Evolutionary conservation across 2,329 filamentous ascomycete genomes (phyloP).

Genomic region (Cladosporium colombiae): DNA sequence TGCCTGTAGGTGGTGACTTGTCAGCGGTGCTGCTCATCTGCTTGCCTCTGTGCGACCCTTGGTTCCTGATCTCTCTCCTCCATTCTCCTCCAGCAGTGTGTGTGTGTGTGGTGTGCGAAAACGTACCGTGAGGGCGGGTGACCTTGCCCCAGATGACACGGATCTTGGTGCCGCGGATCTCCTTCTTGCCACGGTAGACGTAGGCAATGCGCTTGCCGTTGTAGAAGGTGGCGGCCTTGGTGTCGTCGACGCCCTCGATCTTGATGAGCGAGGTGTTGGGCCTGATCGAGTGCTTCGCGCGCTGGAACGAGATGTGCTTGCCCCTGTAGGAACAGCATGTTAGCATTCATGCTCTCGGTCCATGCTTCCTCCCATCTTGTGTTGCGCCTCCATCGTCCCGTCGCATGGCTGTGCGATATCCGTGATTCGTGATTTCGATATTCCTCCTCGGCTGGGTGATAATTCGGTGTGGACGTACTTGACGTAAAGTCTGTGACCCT

Average conservation of each 20-base stretch:
- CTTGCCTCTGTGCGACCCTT: conserved; percentile 13
- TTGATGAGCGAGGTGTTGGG: conserved; percentile 83
- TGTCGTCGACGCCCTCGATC: conserved; percentile 96
- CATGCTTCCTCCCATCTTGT: not conserved
- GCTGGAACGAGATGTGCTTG: conserved; percentile 97
- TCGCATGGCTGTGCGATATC: conserved; percentile 10
- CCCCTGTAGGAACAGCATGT: conserved; percentile 61
- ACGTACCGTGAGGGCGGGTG: conserved; percentile 85
- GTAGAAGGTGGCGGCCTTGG: conserved; percentile 94
- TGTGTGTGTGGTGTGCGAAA: conserved; percentile 11
- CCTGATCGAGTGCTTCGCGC: conserved; percentile 88
- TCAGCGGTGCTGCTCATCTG: conserved; percentile 25
- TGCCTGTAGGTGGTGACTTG: conserved; percentile 59
- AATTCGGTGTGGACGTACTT: conserved; percentile 31
- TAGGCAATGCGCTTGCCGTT: conserved; percentile 98
- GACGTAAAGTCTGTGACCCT: conserved; percentile 39
- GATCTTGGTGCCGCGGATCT: conserved; percentile 97
- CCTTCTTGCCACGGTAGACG: conserved; percentile 94
- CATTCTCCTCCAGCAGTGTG: conserved; percentile 20
- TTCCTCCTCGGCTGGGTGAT: conserved; percentile 14
- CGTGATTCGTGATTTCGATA: conserved; percentile 12
- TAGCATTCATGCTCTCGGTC: conserved; percentile 12
- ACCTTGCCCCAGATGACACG: conserved; percentile 99
- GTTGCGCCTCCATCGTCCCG: conserved; percentile 14
- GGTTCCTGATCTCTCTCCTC: not conserved